A percentile compares a stretch with the other conserved stretches of the same genome.
These are phyloP conservation scores for Elongisporangium senticosum DNA, from an alignment of 352 stramenopile species.

Conservation along the genomic window DNA sequence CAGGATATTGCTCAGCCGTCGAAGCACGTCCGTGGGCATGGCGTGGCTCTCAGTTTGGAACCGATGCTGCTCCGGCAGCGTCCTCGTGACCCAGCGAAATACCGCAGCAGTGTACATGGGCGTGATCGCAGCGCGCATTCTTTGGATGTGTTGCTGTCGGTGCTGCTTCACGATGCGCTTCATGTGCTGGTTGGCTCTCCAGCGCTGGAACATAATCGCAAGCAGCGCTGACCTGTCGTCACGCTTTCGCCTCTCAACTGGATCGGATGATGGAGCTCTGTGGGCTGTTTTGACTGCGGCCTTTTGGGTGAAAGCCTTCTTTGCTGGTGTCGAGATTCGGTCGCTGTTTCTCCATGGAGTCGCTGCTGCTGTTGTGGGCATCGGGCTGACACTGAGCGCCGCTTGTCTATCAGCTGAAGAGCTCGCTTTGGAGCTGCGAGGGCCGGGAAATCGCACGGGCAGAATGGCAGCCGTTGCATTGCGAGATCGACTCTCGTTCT, in stretches of 20 bases:
- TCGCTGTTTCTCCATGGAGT: not conserved
- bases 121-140: slow-evolving; percentile 17
- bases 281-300: not conserved
- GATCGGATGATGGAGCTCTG: not conserved
- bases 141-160: slow-evolving; percentile 15
- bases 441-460: not conserved
- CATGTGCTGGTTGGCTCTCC: slow-evolving; percentile 29
- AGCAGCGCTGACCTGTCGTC: slow-evolving; percentile 9
- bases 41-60: slow-evolving; percentile 17
- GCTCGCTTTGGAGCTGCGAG: not conserved
- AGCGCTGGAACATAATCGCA: slow-evolving; percentile 35
- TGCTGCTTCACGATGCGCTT: slow-evolving; percentile 21
- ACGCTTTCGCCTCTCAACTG: not conserved
- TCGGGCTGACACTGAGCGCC: not conserved
- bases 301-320: not conserved
- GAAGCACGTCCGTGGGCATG: slow-evolving; percentile 25
- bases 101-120: slow-evolving; percentile 29
- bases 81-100: slow-evolving; percentile 41
- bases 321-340: not conserved
- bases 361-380: not conserved
- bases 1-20: slow-evolving; percentile 12
- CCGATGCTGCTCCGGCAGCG: slow-evolving; percentile 22
- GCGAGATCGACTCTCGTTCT: slow-evolving; percentile 5
- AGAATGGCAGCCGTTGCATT: slow-evolving; percentile 1
- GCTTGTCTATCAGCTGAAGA: not conserved